These are phyloP conservation scores for Fusarium mundagurra DNA, from an alignment of 2,329 filamentous ascomycete species.

Conservation along the genomic window DNA sequence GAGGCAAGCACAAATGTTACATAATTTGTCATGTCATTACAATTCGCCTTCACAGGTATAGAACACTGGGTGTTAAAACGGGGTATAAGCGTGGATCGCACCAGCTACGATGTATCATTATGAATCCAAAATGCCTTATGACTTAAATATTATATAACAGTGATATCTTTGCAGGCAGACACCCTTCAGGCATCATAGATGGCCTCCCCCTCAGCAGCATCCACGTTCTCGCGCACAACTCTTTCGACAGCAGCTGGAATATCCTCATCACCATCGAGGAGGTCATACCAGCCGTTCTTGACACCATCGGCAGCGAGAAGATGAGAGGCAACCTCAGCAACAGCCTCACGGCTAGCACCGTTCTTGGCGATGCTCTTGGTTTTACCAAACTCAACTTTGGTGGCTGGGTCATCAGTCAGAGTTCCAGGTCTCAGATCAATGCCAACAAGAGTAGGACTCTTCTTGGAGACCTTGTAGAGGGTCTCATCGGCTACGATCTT, in stretches of 20 bases:
- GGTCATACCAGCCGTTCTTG: slow-evolving; percentile 64
- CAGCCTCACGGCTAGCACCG: slow-evolving; percentile 63
- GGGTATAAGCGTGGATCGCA: not conserved
- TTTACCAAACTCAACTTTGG: slow-evolving; percentile 59
- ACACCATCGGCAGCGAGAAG: slow-evolving; percentile 61
- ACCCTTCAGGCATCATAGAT: slow-evolving; percentile 41
- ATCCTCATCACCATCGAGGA: slow-evolving; percentile 63
- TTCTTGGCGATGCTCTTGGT: slow-evolving; percentile 49
- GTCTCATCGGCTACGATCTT: slow-evolving; percentile 69
- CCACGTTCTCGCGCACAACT: slow-evolving; percentile 59
- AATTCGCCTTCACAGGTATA: not conserved
- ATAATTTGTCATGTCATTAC: not conserved
- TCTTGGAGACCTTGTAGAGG: slow-evolving; percentile 59
- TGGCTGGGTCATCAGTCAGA: slow-evolving; percentile 60
- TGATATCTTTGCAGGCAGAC: not conserved
- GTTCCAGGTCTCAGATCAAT: slow-evolving; percentile 64
- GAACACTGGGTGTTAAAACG: not conserved
- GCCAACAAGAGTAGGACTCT: slow-evolving; percentile 55
- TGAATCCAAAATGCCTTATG: not conserved
- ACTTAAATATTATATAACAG: not conserved
- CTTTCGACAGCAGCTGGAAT: slow-evolving; percentile 58
- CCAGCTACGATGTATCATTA: not conserved
- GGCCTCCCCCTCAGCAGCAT: slow-evolving; percentile 63
- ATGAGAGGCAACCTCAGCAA: slow-evolving; percentile 66
- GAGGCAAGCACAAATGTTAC: not conserved